Evolutionary conservation across 108 stramenopile genomes (phyloP), one percentile per base, ranked within the genome.

Genomic region (Skeletonema potamos): DNA sequence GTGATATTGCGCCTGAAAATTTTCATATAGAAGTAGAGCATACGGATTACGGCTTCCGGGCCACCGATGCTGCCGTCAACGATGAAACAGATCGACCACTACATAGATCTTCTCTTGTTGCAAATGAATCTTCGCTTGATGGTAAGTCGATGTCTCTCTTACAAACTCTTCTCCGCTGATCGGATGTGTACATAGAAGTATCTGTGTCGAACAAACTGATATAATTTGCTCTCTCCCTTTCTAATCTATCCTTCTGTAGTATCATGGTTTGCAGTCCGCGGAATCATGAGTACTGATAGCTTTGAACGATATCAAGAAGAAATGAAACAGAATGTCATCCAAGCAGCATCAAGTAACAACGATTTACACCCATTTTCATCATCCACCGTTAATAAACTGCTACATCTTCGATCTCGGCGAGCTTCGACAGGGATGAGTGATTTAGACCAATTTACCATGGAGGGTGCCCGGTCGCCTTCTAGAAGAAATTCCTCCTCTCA

Each of bases 291-390:
- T 6, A 13, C 46, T 4, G 46, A 48, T 18, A 18, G n/a, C 27
- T 66, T 66, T 32, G 32, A 66, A 8, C 44, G 48, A 18, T 66
- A 66, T 17, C 18, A 55, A 10, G 32, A 66, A 48, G 65, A 66
- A 29, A 17, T 66, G 51, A 55, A 9, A 11, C 22, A 24, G 22
- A 28, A 66, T 46, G 44, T 46, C 17, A 48, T 32, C 51, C 20
- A 34, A 26, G 27, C 15, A 48, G 28, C 48, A 48, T 29, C 24
- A 12, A n/a, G 29, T 44, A 33, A 65, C 24, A 30, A 65, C 24
- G n/a, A 26, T 29, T 8, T 24, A 51, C 39, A 13, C 2, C 9
- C 2, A 10, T 10, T 41, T 6, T 2, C 39, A 11, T 18, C 44
- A 0, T 18, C 18, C 1, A 17, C 44, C 44, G 6, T 4, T 20